phyloP scores from a whole-genome alignment of 345 rosid genomes.

The Zanthoxylum bungeanum region DNA sequence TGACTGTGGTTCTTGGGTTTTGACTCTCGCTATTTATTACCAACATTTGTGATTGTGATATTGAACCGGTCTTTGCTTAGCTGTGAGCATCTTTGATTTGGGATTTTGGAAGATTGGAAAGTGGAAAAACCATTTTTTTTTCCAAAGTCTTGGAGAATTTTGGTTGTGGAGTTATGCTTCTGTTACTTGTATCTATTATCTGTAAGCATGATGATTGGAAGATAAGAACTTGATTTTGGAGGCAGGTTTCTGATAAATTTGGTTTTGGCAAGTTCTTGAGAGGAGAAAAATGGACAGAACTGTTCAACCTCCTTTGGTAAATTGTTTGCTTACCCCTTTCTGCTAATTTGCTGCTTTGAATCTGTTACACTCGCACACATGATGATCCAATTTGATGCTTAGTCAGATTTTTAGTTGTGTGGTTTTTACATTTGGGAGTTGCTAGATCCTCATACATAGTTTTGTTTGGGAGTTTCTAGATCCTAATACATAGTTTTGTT shows the following conservation, averaged over 20 bases:
- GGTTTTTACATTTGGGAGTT: not conserved
- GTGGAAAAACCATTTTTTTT: not conserved
- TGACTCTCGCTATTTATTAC: not conserved
- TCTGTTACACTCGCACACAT: not conserved
- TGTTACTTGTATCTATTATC: slow-evolving; percentile 3
- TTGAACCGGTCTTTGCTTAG: slow-evolving; percentile 8
- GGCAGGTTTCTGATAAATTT: slow-evolving; percentile 20
- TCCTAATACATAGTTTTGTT: not conserved
- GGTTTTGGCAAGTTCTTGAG: slow-evolving; percentile 20
- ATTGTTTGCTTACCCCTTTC: slow-evolving; percentile 15
- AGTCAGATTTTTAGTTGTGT: not conserved
- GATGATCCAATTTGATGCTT: slow-evolving; percentile 6
- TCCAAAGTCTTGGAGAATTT: not conserved
- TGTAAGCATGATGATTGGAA: slow-evolving; percentile 10
- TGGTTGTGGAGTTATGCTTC: slow-evolving; percentile 9
- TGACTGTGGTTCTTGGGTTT: slow-evolving; percentile 17
- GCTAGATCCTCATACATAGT: not conserved
- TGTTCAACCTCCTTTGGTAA: slow-evolving; percentile 79
- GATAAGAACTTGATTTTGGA: slow-evolving; percentile 26
- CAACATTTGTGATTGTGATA: slow-evolving; percentile 7
- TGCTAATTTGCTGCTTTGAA: not conserved
- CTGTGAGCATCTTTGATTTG: not conserved
- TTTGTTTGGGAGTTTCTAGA: not conserved
- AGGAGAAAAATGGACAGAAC: slow-evolving; percentile 50
- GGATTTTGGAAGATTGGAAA: not conserved